These are phyloP conservation scores for Quillaja saponaria DNA, from an alignment of 306 rosid genomes.

Conservation along the genomic window DNA sequence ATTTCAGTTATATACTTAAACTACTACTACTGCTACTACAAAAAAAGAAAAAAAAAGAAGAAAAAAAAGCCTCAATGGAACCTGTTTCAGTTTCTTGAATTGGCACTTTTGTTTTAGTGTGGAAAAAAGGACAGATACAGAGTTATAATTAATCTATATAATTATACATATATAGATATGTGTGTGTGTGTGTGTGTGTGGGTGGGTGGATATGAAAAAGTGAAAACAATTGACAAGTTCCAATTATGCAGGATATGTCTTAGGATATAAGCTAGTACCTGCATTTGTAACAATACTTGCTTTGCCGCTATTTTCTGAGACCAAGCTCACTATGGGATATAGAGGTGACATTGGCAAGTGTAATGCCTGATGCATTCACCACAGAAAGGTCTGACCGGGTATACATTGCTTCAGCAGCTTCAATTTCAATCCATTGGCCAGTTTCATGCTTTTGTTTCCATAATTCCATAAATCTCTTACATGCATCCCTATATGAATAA, in stretches of 20 bases:
- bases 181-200: constrained; percentile 5
- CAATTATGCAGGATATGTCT: constrained; percentile 11
- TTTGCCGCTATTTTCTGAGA: constrained; percentile 56
- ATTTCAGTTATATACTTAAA: too few species aligned
- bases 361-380: constrained; percentile 61
- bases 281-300: constrained; percentile 33
- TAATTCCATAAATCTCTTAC: constrained; percentile 69
- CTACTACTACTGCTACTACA: too few species aligned
- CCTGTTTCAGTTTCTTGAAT: too few species aligned
- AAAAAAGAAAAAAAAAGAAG: too few species aligned
- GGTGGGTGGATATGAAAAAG: constrained; percentile 1
- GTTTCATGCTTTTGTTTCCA: constrained; percentile 97
- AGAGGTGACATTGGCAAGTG: constrained; percentile 59
- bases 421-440: constrained; percentile 98
- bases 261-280: constrained; percentile 41
- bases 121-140: too few species aligned
- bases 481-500: constrained; percentile 68
- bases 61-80: too few species aligned
- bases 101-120: too few species aligned
- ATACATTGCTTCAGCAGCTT: constrained; percentile 75
- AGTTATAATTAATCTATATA: too few species aligned
- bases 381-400: constrained; percentile 61
- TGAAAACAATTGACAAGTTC: constrained; percentile 16
- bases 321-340: constrained; percentile 49
- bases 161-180: background rate